These are phyloP conservation scores for Citrus glauca DNA, from an alignment of 345 rosid species.

Conservation along the genomic window DNA sequence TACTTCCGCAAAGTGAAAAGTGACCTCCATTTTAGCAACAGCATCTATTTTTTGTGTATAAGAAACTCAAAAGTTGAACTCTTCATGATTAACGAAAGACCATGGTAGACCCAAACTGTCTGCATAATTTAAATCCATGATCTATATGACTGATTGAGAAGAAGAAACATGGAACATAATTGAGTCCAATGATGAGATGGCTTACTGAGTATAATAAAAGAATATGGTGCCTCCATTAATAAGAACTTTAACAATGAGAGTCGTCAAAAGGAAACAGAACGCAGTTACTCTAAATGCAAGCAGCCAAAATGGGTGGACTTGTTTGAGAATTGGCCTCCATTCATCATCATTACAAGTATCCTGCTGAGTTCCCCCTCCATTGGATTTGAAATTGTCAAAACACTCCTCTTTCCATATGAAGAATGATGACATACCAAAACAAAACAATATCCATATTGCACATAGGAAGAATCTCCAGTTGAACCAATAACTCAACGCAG, in stretches of 20 bases:
- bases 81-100: not conserved
- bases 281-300: constrained; percentile 48
- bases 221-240: constrained; percentile 36
- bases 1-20: not conserved
- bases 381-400: constrained; percentile 22
- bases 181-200: constrained; percentile 6
- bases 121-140: not conserved
- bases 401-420: constrained; percentile 51
- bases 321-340: constrained; percentile 59
- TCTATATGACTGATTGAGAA: not conserved
- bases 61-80: not conserved
- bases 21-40: not conserved
- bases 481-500: constrained; percentile 56
- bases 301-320: constrained; percentile 62
- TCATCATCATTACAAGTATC: constrained; percentile 30
- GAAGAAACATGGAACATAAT: not conserved
- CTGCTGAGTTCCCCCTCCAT: constrained; percentile 18
- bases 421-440: constrained; percentile 33
- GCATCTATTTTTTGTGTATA: not conserved
- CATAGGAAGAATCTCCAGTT: constrained; percentile 69
- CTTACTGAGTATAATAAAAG: constrained; percentile 65
- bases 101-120: not conserved
- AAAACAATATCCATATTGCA: constrained; percentile 46
- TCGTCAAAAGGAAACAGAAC: constrained; percentile 46
- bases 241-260: constrained; percentile 25